A percentile compares a stretch with the other conserved stretches of the same genome.
These are phyloP conservation scores for Cymbopogon citratus DNA, from an alignment of 176 grass and related monocot species.

Conservation along the genomic window DNA sequence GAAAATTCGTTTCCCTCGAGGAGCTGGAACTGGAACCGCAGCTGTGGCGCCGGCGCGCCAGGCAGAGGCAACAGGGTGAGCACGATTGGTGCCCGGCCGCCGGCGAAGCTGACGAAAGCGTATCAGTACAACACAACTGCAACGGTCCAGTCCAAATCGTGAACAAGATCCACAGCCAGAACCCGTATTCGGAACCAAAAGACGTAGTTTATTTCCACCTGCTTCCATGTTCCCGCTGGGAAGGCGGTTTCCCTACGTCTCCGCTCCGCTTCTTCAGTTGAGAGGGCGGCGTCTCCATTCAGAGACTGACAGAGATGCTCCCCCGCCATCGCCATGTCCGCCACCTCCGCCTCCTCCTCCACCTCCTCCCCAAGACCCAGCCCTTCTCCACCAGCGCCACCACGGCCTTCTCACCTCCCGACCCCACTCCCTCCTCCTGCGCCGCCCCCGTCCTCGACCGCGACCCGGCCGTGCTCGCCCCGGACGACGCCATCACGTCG, in stretches of 20 bases:
- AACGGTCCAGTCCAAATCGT: too few relatives aligned
- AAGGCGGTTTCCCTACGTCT: background rate
- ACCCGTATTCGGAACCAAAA: background rate
- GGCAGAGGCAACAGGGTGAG: too few relatives aligned
- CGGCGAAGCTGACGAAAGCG: too few relatives aligned
- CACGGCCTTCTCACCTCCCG: background rate
- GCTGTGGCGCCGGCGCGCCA: too few relatives aligned
- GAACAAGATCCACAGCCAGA: too few relatives aligned
- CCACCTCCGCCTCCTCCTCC: background rate
- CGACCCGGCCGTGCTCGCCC: constrained; percentile 19
- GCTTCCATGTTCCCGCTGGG: rapidly evolving
- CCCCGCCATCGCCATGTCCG: background rate
- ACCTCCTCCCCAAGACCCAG: background rate
- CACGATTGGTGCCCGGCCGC: too few relatives aligned
- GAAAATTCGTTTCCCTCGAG: too few relatives aligned
- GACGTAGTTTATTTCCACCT: rapidly evolving
- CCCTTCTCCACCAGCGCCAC: background rate
- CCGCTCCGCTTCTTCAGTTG: background rate
- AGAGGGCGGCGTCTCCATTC: background rate
- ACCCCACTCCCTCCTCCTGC: background rate
- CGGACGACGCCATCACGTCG: constrained; percentile 52
- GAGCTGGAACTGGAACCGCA: too few relatives aligned
- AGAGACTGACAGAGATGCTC: background rate
- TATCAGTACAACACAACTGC: too few relatives aligned
- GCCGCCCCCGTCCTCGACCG: background rate